A percentile compares a stretch with the other conserved stretches of the same genome.
Conservation (phyloP, 163 green algal genomes). For the Scenedesmus sp. region DNA sequence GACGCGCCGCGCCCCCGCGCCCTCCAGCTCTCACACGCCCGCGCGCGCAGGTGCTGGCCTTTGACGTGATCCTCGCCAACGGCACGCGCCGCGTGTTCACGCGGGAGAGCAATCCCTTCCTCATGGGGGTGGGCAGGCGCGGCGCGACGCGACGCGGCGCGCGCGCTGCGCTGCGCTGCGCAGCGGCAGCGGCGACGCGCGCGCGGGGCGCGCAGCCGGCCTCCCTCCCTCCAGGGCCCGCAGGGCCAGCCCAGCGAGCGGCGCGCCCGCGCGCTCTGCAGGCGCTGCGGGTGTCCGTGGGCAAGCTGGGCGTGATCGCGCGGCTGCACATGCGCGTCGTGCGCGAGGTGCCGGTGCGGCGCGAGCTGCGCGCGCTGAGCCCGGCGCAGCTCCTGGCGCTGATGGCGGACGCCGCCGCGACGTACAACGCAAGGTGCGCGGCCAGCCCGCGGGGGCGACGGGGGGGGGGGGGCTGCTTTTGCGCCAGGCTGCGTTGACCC, state of each 20-base stretch:
- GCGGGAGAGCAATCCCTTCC: constrained; percentile 62
- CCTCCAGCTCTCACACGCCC: neutral
- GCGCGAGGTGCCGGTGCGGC: constrained; percentile 62
- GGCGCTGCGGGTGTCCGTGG: constrained; percentile 67
- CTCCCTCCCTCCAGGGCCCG: no score
- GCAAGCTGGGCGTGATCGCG: constrained; percentile 83
- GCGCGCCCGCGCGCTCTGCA: constrained; percentile 27
- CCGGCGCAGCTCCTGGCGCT: constrained; percentile 39
- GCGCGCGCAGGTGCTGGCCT: constrained; percentile 61
- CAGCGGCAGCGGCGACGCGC: no score
- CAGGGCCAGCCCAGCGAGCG: no score
- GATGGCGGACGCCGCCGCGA: constrained; percentile 41
- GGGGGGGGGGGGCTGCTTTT: no score
- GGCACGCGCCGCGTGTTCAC: constrained; percentile 72
- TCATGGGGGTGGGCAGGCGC: constrained; percentile 48
- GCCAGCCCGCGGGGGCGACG: no score
- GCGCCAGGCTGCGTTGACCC: no score
- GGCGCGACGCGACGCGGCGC: neutral
- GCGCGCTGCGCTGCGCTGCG: no score
- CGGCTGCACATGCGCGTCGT: constrained; percentile 79
- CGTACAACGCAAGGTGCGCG: no score
- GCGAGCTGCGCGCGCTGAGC: constrained; percentile 45
- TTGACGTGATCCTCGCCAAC: constrained; percentile 85
- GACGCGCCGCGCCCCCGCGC: neutral
- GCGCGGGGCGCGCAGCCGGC: no score